These are phyloP conservation scores for Arabis alpina DNA, from an alignment of 345 rosid genomes.

Conservation along the genomic window DNA sequence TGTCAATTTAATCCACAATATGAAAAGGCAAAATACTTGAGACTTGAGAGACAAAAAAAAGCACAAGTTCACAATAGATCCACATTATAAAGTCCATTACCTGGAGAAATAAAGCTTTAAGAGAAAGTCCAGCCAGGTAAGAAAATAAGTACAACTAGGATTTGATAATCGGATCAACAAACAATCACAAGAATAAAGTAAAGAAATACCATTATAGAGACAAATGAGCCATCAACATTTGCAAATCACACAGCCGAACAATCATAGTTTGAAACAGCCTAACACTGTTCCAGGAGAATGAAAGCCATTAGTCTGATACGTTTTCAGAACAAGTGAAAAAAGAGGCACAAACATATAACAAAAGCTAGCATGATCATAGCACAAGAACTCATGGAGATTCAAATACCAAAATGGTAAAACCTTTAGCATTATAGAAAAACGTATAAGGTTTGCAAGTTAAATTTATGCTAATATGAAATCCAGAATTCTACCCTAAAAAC, in stretches of 20 bases:
- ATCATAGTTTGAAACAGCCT: too few relatives aligned
- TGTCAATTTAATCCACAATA: slow-evolving; percentile 9
- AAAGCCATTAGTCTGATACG: slow-evolving; percentile 8
- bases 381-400: too few relatives aligned
- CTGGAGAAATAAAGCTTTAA: not conserved
- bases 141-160: not conserved
- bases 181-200: slow-evolving; percentile 5
- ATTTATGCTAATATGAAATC: too few relatives aligned
- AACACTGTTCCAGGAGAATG: not conserved
- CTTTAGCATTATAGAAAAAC: too few relatives aligned
- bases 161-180: not conserved
- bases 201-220: not conserved
- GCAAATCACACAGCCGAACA: slow-evolving; percentile 15
- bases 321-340: not conserved
- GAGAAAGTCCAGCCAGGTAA: not conserved
- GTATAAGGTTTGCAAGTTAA: too few relatives aligned
- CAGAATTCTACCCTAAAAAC: too few relatives aligned
- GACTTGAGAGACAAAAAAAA: not conserved
- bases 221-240: slow-evolving; percentile 1
- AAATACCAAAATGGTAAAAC: too few relatives aligned
- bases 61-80: slow-evolving; percentile 6
- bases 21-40: slow-evolving; percentile 1
- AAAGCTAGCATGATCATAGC: too few relatives aligned
- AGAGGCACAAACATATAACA: too few relatives aligned
- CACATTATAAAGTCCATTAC: slow-evolving; percentile 1